Evolutionary conservation across 768 basidiomycete species (phyloP), one percentile per base, ranked within the genome.

Genomic region (Amanita fuliginea): DNA sequence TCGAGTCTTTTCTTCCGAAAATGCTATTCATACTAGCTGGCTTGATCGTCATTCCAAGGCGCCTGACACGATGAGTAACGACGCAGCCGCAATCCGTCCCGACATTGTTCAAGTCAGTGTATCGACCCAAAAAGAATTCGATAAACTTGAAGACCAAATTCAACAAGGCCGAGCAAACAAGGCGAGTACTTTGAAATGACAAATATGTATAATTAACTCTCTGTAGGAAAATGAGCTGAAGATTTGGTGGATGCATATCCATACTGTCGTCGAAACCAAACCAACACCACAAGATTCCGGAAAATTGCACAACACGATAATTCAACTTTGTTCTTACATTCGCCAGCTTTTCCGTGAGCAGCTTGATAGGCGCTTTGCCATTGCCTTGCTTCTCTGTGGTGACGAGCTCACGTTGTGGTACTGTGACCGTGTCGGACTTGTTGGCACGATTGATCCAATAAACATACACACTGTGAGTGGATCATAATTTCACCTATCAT

Each of bases 341-440:
- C 53, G 43, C n/a, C 53, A 49, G n/a, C 16, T 54, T 22, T 42
- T 55, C 21, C 35, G 41, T 8, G 52, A 55, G 41, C 54, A 53
- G 10, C 40, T 49, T 13, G 54, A 55, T 42, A 49, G 53, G 11
- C 53, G 46, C 1, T 54, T 54, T 19, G 45, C 41, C 18, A 13
- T 55, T 3, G 53, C 44, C 4, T 19, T 54, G 0, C 30, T 54
- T 3, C 39, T 53, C 9, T 45, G 53, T 32, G 32, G 19, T 2
- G 36, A 42, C 10, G 34, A 54, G 41, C 44, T 56, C 7, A 51
- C 42, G 0, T 11, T 56, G 9, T 46, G 50, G 6, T 39, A 39
- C 11, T 43, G 33, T 2, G 55, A 56, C 26, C 53, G 55, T 10
- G 39, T 53, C 11, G 55, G 55, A 19, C 34, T 56, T 16, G 26